Evolutionary conservation across 106 monocot genomes (phyloP).

Genomic region (Cymbidium sinense): DNA sequence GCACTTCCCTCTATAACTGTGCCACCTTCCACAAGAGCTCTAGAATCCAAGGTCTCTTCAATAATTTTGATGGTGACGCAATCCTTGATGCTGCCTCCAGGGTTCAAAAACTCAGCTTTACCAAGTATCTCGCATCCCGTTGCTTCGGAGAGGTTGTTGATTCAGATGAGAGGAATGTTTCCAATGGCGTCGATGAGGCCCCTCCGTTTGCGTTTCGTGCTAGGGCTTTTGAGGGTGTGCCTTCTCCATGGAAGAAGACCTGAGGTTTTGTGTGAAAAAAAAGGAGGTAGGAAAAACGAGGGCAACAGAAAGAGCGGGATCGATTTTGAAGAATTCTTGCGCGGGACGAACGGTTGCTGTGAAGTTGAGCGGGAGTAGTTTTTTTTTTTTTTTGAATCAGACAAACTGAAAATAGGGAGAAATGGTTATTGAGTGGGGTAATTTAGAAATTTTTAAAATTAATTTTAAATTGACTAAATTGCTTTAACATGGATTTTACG

Average conservation of each 20-base stretch:
- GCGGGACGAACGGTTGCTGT: too few species aligned
- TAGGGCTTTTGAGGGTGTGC: background rate
- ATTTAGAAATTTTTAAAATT: too few species aligned
- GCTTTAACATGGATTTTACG: too few species aligned
- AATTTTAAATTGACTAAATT: too few species aligned
- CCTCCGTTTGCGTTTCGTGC: conserved; percentile 12
- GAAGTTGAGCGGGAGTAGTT: too few species aligned
- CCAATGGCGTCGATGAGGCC: conserved; percentile 73
- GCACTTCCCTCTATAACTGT: conserved; percentile 94
- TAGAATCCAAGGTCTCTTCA: conserved; percentile 83
- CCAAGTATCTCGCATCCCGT: conserved; percentile 97
- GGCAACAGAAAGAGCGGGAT: conserved; percentile 36
- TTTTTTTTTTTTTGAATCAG: too few species aligned
- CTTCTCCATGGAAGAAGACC: conserved; percentile 4
- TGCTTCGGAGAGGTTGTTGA: conserved; percentile 86
- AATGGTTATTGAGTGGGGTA: too few species aligned
- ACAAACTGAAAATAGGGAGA: too few species aligned
- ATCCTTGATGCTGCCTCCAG: conserved; percentile 94
- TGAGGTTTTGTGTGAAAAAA: conserved; percentile 6
- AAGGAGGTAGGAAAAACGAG: conserved; percentile 42
- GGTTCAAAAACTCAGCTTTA: conserved; percentile 98
- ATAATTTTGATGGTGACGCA: conserved; percentile 90
- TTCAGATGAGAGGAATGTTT: conserved; percentile 84
- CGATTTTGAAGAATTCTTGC: too few species aligned
- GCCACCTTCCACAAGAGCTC: conserved; percentile 63